Evolutionary conservation across 2,329 filamentous ascomycete genomes (phyloP), one percentile per base, ranked within the genome.

Genomic region (Aulographum hederae): DNA sequence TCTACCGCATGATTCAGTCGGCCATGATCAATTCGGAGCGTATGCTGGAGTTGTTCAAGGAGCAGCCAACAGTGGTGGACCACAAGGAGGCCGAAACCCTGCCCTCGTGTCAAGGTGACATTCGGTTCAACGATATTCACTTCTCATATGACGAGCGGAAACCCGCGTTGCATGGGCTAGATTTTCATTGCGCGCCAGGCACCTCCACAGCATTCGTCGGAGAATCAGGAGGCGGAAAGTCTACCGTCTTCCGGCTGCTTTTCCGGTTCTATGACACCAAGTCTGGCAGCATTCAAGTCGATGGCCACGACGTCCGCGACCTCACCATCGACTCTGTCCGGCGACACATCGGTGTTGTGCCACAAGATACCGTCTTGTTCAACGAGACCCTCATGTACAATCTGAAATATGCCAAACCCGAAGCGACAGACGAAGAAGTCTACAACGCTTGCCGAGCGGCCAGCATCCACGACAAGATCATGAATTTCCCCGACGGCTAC

Each of bases 21-120:
- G 80, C 86, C 32, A 80, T 98, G 77, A 95, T 98, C 47, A 94
- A 91, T 36, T 85, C 86, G 4, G 89, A 98, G 61, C 75, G 89
- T 13, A 75, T 98, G 51, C 60, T 98, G 33, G 89, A 95, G 53
- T 63, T 98, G 13, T 95, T 98, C 69, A 92, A 93, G 53, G 89
- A 95, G 46, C 73, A 82, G 44, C 86, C 89, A 1, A 92, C 82
- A 0, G 86, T 98, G 18, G 65, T 86, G 5, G 89, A 98, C 50
- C 65, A 65, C 12, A 71, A 75, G 0, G 60, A 65, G 33, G 80
- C 77, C 2, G 54, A 60, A 29, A 58, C 66, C 1, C 55, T 95
- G 37, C 54, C 62, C 14, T 57, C 64, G 3, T 94, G 85, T 52
- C 62, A 71, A 36, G 89, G 89, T 11, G 76, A 80, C 39, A 81